Evolutionary conservation across 108 stramenopile species (phyloP), one percentile per base, ranked within the genome.

Genomic region (Cyclotella kingstonii): DNA sequence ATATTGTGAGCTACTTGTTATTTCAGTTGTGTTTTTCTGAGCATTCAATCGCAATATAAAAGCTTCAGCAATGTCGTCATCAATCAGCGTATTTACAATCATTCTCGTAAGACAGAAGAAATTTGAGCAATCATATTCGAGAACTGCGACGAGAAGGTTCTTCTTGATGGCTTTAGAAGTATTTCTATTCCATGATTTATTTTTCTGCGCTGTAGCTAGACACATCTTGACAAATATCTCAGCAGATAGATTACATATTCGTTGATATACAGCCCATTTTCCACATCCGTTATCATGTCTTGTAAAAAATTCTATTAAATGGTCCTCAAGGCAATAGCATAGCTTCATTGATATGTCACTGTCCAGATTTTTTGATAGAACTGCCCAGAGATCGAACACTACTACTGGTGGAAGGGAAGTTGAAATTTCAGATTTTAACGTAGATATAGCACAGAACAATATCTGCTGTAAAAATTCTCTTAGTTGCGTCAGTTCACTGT

Each of bases 71-170:
- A 40, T 35, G 19, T 12, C 4, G 36, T 74, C 64, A n/a, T n/a
- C n/a, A n/a, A n/a, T n/a, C n/a, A n/a, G n/a, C n/a, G n/a, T n/a
- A n/a, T n/a, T n/a, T n/a, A n/a, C n/a, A 33, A 62, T 41, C 22
- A 41, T 29, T n/a, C 33, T 49, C 23, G 52, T 10, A 15, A 66
- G 53, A 31, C 52, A 63, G 4, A 14, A 26, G 38, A 74, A 61
- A 19, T 55, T 59, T 23, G 73, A 43, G 47, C 64, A 66, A 44
- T 74, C 73, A 21, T 74, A 74, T 26, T 27, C 38, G n/a, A 74
- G 36, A 9, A 74, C 52, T 39, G 52, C 58, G 22, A 53, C 38
- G 31, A 74, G 64, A 18, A 74, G 41, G 25, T 31, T 10, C 3
- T 28, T 19, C 17, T 7, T 11, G 10, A 8, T 15, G 18, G 8